Percentiles rank a stretch among this genome's conserved stretches.
Evolutionary conservation across 1,139 yeast species (phyloP).

Genomic region (Candida tropicalis): DNA sequence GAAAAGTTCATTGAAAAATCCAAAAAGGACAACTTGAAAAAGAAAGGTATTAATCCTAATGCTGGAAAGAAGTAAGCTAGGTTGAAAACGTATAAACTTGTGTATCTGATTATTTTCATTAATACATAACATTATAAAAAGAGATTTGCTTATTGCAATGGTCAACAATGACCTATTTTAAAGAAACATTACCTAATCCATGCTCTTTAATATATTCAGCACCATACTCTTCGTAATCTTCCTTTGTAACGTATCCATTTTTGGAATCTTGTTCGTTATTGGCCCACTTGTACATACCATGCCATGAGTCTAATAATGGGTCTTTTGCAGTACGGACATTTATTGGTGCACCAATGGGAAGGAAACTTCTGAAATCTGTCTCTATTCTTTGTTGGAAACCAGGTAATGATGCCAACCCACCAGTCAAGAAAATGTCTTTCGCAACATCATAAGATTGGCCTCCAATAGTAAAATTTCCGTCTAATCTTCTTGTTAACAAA

Average conservation of each 20-base stretch:
- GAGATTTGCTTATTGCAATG: too few relatives aligned
- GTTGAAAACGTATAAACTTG: neutral
- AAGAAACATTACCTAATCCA: constrained; percentile 66
- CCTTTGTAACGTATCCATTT: constrained; percentile 56
- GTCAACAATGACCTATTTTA: constrained; percentile 2
- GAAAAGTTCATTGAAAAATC: constrained; percentile 72
- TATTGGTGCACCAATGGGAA: constrained; percentile 71
- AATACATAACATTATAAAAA: too few relatives aligned
- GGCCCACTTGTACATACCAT: constrained; percentile 89
- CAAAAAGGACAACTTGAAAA: constrained; percentile 70
- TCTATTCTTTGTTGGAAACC: constrained; percentile 68
- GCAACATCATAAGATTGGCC: constrained; percentile 58
- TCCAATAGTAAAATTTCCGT: constrained; percentile 50
- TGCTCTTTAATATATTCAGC: constrained; percentile 89
- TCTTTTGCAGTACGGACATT: constrained; percentile 65
- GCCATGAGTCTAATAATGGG: constrained; percentile 86
- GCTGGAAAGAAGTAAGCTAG: constrained; percentile 18
- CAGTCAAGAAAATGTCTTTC: constrained; percentile 76
- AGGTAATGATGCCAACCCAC: constrained; percentile 74
- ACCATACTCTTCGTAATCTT: constrained; percentile 88
- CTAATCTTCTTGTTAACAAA: constrained; percentile 61
- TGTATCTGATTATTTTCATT: too few relatives aligned
- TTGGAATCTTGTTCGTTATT: constrained; percentile 48
- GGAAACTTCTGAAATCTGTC: constrained; percentile 64
- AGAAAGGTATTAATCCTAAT: constrained; percentile 79